Conservation (phyloP, 495 filamentous ascomycete genomes). For the Astrocystis sublimbata region DNA sequence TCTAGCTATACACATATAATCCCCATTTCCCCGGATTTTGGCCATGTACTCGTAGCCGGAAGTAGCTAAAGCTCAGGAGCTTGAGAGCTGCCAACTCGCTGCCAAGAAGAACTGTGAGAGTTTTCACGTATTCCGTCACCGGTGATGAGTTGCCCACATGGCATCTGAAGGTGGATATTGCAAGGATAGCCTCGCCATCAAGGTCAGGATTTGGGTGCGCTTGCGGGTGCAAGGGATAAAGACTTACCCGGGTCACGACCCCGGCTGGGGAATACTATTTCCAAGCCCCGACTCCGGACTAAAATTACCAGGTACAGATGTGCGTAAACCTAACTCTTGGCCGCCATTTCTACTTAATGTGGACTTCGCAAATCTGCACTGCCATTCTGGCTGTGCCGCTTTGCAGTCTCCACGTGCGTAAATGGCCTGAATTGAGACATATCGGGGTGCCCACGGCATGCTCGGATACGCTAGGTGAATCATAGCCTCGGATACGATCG, state of each 20-base stretch:
- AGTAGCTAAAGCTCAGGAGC: slow-evolving; percentile 1
- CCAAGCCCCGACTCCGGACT: slow-evolving; percentile 6
- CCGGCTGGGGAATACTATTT: background rate
- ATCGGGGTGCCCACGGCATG: background rate
- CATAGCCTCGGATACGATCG: background rate
- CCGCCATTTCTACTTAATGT: too few relatives aligned
- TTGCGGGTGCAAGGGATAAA: background rate
- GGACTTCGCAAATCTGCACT: too few relatives aligned
- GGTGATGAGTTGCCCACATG: background rate
- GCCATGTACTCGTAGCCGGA: background rate
- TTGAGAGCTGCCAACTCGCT: background rate
- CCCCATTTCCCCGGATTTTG: too few relatives aligned
- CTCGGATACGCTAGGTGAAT: background rate
- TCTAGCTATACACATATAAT: too few relatives aligned
- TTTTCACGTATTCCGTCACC: background rate
- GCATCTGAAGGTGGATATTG: background rate
- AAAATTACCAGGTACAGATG: too few relatives aligned
- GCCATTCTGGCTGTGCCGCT: background rate
- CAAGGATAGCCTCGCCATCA: background rate
- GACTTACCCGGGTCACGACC: slow-evolving; percentile 4
- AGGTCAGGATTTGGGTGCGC: background rate
- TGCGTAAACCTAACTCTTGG: background rate
- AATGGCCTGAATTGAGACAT: background rate
- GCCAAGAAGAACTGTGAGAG: background rate
- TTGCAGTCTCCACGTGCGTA: too few relatives aligned